Base-by-base conservation (phyloP, 1,284 basidiomycete genomes). In the Athelia psychrophila region DNA sequence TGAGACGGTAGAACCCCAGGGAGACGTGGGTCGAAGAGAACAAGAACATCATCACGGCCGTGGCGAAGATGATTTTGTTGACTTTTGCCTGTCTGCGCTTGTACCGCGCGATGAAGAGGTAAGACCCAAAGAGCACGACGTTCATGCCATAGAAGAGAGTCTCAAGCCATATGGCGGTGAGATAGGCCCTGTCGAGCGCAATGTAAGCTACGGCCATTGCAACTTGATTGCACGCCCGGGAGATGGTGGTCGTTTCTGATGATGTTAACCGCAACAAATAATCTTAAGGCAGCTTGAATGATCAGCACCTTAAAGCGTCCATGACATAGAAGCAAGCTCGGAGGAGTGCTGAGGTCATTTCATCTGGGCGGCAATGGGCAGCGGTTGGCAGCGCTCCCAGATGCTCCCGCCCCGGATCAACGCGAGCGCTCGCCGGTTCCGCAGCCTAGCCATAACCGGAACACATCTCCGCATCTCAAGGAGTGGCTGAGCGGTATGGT, bases 1-100 rank as follows among this genome's bases (percentile, higher is more conserved):
- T 68, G 51, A 73, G 64, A 23, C 71, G 65, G 32, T 63, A 61
- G 56, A 72, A 72, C 16, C 71, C 71, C 47, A 73, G 59, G 8
- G 69, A 69, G 48, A 72, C 68, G 54, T 73, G 71, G 9, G 57
- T 58, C 19, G 67, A 67, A 4, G 70, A 70, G 51, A 72, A 68
- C 20, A 60, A 55, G 59, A 71, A 72, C 71, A 72, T 72, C 33
- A 59, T 47, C 9, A 68, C 57, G 12, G 68, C 69, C 23, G 68
- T 64, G 48, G 52, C 47, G 22, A 72, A 59, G 40, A 73, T 62
- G 16, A 66, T 44, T 50, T 62, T 66, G 58, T 67, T 66, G 49
- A 67, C 20, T n/a, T 22, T 57, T 27, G 33, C 61, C 59, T 48
- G 60, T 64, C 45, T 65, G 59, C 50, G 60, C 45, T 64, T 64